phyloP scores from a whole-genome alignment of 495 filamentous ascomycete species.

The Penicillium canescens region DNA sequence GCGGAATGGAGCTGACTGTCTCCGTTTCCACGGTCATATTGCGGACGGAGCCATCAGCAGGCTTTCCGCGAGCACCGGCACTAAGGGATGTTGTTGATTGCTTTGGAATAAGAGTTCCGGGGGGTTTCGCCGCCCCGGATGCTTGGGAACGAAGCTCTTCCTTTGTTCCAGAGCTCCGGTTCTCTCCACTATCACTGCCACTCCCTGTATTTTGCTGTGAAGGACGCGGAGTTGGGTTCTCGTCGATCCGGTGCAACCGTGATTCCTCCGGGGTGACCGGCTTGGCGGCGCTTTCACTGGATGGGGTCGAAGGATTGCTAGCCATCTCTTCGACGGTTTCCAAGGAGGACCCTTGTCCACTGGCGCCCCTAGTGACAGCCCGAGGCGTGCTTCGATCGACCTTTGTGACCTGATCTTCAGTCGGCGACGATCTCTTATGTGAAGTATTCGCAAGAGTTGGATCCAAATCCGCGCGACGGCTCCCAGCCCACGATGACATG shows the following conservation, averaged over 20 bases:
- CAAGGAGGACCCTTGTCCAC: slow-evolving; percentile 66
- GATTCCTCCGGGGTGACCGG: slow-evolving; percentile 31
- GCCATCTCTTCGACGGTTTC: slow-evolving; percentile 90
- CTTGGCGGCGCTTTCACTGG: slow-evolving; percentile 45
- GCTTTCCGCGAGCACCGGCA: slow-evolving; percentile 53
- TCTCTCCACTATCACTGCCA: slow-evolving; percentile 52
- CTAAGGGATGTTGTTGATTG: slow-evolving; percentile 51
- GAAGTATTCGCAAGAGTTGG: slow-evolving; percentile 43
- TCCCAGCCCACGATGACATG: slow-evolving; percentile 62
- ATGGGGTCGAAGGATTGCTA: slow-evolving; percentile 76
- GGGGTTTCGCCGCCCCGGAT: slow-evolving; percentile 21
- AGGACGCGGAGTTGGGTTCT: slow-evolving; percentile 39
- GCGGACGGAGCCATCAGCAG: slow-evolving; percentile 71
- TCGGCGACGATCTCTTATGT: slow-evolving; percentile 36
- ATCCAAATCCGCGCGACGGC: slow-evolving; percentile 40
- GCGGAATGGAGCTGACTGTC: slow-evolving; percentile 88
- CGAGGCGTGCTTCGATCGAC: slow-evolving; percentile 37
- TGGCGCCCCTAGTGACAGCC: slow-evolving; percentile 57
- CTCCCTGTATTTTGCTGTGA: slow-evolving; percentile 40
- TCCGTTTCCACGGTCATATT: slow-evolving; percentile 99
- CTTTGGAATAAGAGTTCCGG: slow-evolving; percentile 43
- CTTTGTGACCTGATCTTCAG: slow-evolving; percentile 35
- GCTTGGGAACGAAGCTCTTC: slow-evolving; percentile 34
- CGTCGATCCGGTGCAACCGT: slow-evolving; percentile 39
- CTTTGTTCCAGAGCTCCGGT: slow-evolving; percentile 42